Conservation (phyloP, 1,284 basidiomycete species). For the Ceratobasidium papillatum region DNA sequence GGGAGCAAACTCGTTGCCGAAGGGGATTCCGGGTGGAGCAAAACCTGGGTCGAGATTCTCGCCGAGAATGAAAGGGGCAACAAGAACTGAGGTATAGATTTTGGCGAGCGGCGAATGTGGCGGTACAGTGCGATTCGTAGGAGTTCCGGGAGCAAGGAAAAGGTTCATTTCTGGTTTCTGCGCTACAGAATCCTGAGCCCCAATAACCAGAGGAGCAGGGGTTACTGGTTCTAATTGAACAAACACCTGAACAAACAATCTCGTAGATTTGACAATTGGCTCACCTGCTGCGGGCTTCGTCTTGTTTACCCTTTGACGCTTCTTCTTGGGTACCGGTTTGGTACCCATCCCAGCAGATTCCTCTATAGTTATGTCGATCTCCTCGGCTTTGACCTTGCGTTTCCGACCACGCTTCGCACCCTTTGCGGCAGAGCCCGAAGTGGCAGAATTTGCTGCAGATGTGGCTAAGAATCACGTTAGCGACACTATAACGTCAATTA, state of each 20-base stretch:
- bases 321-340: not conserved
- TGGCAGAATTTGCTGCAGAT: not conserved
- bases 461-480: not conserved
- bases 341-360: not conserved
- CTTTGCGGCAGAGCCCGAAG: not conserved
- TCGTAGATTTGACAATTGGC: not conserved
- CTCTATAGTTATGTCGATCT: not conserved
- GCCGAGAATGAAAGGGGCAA: not conserved
- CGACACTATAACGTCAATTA: not conserved
- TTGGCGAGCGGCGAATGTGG: not conserved
- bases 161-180: not conserved
- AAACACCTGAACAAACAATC: not conserved
- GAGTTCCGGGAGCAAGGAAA: not conserved
- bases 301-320: not conserved
- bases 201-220: not conserved
- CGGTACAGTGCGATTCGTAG: not conserved
- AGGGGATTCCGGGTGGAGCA: not conserved
- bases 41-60: too few relatives aligned
- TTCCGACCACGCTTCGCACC: conserved; percentile 1
- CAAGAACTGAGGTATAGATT: conserved; percentile 2
- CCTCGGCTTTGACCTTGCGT: conserved; percentile 10
- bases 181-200: not conserved
- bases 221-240: not conserved
- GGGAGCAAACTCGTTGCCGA: not conserved
- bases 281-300: not conserved